Percentiles rank a stretch among this genome's conserved stretches.
These are phyloP conservation scores for Camellia sinensis DNA, from an alignment of 148 eudicot genomes.

Conservation along the genomic window DNA sequence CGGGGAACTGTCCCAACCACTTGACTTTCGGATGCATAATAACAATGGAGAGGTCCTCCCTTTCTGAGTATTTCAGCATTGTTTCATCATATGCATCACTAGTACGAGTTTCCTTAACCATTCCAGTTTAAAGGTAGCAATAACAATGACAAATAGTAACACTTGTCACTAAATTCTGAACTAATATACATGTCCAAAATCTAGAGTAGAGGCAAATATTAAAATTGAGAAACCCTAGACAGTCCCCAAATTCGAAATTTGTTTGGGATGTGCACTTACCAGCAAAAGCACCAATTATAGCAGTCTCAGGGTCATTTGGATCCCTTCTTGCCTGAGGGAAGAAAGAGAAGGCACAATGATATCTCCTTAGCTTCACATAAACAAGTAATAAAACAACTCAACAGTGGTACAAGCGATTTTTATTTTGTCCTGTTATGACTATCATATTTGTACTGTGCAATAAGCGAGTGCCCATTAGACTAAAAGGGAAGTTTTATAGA, in stretches of 20 bases:
- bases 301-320: slow-evolving; percentile 78
- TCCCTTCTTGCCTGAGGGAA: slow-evolving; percentile 73
- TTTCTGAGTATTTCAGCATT: not conserved
- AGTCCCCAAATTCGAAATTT: not conserved
- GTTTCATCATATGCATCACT: not conserved
- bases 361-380: slow-evolving; percentile 1
- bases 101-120: not conserved
- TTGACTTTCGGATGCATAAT: not conserved
- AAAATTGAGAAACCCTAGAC: not conserved
- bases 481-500: too few species aligned
- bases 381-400: not conserved
- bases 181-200: not conserved
- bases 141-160: not conserved
- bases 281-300: slow-evolving; percentile 83
- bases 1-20: not conserved
- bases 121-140: not conserved
- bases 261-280: slow-evolving; percentile 38
- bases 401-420: not conserved
- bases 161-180: not conserved
- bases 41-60: not conserved
- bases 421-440: not conserved
- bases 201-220: not conserved
- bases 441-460: not conserved
- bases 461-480: too few species aligned
- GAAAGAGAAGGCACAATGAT: slow-evolving; percentile 13